Evolutionary conservation across 495 filamentous ascomycete genomes (phyloP).

Genomic region (Letharia columbiana): DNA sequence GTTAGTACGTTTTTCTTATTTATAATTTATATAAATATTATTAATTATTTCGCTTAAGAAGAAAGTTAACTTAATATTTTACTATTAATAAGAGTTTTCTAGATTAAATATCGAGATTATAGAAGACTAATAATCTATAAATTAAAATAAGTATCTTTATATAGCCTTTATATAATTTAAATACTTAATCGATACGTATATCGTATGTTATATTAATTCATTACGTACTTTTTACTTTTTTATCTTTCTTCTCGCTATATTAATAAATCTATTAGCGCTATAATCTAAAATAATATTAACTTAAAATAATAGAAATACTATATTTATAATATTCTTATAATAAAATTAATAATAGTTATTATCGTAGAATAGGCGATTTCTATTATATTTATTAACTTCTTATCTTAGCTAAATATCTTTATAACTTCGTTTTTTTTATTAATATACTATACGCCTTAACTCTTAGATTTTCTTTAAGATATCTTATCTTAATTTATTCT

Average conservation of each 20-base stretch:
- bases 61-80: slow-evolving; percentile 9
- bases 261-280: background rate
- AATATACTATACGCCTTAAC: background rate
- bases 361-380: slow-evolving; percentile 1
- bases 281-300: background rate
- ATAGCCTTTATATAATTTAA: slow-evolving; percentile 17
- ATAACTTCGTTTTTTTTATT: background rate
- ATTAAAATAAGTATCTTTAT: background rate
- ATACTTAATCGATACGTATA: background rate
- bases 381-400: slow-evolving; percentile 6
- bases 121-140: background rate
- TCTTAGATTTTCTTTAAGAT: slow-evolving; percentile 5
- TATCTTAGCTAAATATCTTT: slow-evolving; percentile 1
- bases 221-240: background rate
- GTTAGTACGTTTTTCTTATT: slow-evolving; percentile 1
- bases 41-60: background rate
- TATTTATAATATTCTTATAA: background rate
- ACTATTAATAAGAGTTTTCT: background rate
- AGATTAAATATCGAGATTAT: slow-evolving; percentile 1
- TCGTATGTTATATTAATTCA: slow-evolving; percentile 6
- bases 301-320: slow-evolving; percentile 3
- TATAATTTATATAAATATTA: background rate
- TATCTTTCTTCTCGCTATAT: background rate
- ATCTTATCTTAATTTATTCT: slow-evolving; percentile 12
- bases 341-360: no score